These are phyloP conservation scores for Pseudogymnoascus sp. DNA, from an alignment of 2,329 filamentous ascomycete genomes.

Conservation along the genomic window DNA sequence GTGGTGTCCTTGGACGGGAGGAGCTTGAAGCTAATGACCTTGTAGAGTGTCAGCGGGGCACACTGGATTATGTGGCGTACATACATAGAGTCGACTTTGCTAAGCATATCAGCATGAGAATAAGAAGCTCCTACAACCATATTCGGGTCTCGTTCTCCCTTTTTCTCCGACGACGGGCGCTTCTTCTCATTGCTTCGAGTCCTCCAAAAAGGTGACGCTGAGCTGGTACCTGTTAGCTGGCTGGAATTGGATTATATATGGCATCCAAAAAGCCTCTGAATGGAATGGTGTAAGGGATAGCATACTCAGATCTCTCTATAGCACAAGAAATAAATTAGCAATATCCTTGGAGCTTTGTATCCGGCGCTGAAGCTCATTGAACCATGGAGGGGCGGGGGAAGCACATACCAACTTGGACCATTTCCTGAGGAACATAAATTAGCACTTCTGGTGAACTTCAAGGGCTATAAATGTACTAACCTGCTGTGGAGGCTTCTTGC, in stretches of 20 bases:
- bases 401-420: constrained; percentile 96
- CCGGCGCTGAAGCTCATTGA: not conserved
- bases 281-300: constrained; percentile 18
- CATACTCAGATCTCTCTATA: constrained; percentile 58
- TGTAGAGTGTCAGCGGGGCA: constrained; percentile 12
- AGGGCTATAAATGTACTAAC: constrained; percentile 39
- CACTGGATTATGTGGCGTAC: constrained; percentile 24
- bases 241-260: constrained; percentile 6
- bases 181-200: constrained; percentile 49
- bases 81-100: constrained; percentile 72
- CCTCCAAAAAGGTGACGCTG: constrained; percentile 84
- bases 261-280: constrained; percentile 8
- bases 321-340: constrained; percentile 16
- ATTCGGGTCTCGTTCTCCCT: constrained; percentile 50
- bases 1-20: constrained; percentile 69
- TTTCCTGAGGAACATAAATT: constrained; percentile 61
- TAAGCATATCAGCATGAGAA: constrained; percentile 85
- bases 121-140: constrained; percentile 91
- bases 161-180: constrained; percentile 46
- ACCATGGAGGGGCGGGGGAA: constrained; percentile 22
- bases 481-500: constrained; percentile 66
- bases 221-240: constrained; percentile 44
- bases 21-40: constrained; percentile 54
- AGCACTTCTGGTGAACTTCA: constrained; percentile 13
- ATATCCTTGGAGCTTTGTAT: constrained; percentile 9